phyloP scores from a whole-genome alignment of 495 filamentous ascomycete species.

The Alectoria sarmentosa region DNA sequence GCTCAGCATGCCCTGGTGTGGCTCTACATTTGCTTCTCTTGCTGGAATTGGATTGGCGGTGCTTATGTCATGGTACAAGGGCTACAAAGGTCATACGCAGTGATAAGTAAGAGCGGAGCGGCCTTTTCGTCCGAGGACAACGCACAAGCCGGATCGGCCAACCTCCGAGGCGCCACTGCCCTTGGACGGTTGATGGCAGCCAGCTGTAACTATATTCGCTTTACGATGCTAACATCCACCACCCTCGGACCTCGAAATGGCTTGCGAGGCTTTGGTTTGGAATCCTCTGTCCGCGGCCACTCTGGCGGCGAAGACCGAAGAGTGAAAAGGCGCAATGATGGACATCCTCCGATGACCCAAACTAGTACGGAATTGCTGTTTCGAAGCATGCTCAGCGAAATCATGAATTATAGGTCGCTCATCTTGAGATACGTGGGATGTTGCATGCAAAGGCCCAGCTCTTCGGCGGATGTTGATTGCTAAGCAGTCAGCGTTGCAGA shows the following conservation, averaged over 20 bases:
- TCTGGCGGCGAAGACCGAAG: neutral
- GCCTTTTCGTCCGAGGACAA: neutral
- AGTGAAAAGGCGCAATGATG: no score
- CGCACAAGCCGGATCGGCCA: neutral
- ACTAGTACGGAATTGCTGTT: no score
- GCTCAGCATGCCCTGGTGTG: neutral
- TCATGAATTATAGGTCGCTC: neutral
- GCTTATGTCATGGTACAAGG: neutral
- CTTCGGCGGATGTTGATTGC: neutral
- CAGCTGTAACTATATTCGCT: neutral
- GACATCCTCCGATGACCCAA: no score
- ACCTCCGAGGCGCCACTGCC: neutral
- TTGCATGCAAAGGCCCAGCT: no score
- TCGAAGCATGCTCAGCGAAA: neutral
- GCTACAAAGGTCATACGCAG: neutral
- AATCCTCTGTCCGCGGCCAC: neutral
- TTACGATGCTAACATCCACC: neutral
- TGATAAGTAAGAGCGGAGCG: neutral
- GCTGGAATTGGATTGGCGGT: neutral
- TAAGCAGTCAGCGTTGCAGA: neutral
- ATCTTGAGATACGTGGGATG: no score
- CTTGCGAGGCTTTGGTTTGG: neutral
- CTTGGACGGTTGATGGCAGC: neutral
- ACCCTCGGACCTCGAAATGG: neutral
- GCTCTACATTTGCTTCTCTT: neutral